Percentiles rank a stretch among this genome's conserved stretches.
Conservation (phyloP, 768 basidiomycete genomes). For the Pleurotus pulmonarius region DNA sequence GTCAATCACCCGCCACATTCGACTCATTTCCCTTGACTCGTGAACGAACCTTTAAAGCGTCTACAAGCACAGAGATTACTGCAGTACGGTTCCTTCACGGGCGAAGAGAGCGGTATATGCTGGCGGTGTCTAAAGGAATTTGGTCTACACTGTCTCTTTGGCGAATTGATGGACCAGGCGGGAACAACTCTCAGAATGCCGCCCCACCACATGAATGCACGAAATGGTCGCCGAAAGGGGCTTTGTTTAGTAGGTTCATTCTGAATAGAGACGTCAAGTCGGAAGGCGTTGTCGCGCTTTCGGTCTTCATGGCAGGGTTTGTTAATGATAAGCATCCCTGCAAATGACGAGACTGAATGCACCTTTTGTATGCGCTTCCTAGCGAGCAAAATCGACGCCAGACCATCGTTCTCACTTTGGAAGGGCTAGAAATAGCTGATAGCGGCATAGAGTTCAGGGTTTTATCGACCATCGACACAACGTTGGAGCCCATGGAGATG, state of each 20-base stretch:
- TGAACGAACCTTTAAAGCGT: conserved; percentile 23
- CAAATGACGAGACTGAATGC: not conserved
- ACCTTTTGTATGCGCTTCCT: conserved; percentile 3
- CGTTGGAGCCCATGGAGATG: conserved; percentile 44
- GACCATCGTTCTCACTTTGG: conserved; percentile 30
- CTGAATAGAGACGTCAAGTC: conserved; percentile 45
- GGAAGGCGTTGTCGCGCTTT: conserved; percentile 47
- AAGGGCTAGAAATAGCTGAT: not conserved
- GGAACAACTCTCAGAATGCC: conserved; percentile 24
- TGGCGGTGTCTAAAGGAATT: conserved; percentile 55
- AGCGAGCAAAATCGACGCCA: conserved; percentile 11
- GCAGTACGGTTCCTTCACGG: conserved; percentile 53
- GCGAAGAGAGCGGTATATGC: conserved; percentile 35
- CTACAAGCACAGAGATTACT: conserved; percentile 41
- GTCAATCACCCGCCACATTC: not conserved
- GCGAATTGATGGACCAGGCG: conserved; percentile 31
- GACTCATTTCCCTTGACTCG: conserved; percentile 4
- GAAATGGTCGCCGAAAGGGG: conserved; percentile 53
- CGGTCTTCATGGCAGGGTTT: conserved; percentile 43
- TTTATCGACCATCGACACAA: conserved; percentile 31
- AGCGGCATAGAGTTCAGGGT: conserved; percentile 23
- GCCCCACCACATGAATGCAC: not conserved
- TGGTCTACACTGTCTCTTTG: conserved; percentile 60
- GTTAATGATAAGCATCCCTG: conserved; percentile 16
- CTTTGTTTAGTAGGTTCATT: conserved; percentile 47